phyloP scores from a whole-genome alignment of 2,329 filamentous ascomycete genomes.

The Elsinoe australis region DNA sequence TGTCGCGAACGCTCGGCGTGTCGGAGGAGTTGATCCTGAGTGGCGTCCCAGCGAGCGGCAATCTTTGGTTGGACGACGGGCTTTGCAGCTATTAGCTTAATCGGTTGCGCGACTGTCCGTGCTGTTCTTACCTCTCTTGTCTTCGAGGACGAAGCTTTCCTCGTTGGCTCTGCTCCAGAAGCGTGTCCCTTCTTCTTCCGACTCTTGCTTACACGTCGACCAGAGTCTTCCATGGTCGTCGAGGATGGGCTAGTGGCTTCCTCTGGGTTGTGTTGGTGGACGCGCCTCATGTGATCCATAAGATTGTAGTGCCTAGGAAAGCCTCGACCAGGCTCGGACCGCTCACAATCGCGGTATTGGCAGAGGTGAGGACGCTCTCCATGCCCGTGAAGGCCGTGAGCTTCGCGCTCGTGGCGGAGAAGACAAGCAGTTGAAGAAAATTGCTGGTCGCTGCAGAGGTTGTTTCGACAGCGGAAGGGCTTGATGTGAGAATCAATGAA shows the following conservation, averaged over 20 bases:
- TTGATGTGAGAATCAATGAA: slow-evolving; percentile 95
- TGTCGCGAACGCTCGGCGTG: background rate
- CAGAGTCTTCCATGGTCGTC: background rate
- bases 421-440: slow-evolving; percentile 95
- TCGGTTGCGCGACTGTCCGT: too few relatives aligned
- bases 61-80: background rate
- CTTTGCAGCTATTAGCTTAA: too few relatives aligned
- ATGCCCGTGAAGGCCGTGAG: slow-evolving; percentile 90
- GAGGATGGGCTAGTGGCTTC: background rate
- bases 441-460: slow-evolving; percentile 67
- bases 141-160: background rate
- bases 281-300: slow-evolving; percentile 92
- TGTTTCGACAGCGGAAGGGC: slow-evolving; percentile 89
- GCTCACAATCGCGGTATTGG: slow-evolving; percentile 79
- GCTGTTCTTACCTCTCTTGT: slow-evolving; percentile 4
- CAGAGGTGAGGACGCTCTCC: slow-evolving; percentile 89
- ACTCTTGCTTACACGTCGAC: slow-evolving; percentile 11
- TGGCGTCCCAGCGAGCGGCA: background rate
- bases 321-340: slow-evolving; percentile 71
- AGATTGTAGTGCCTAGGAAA: slow-evolving; percentile 96
- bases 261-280: slow-evolving; percentile 55
- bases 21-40: background rate
- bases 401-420: slow-evolving; percentile 89
- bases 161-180: background rate
- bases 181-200: slow-evolving; percentile 18